phyloP scores from a whole-genome alignment of 2,329 filamentous ascomycete species.

The Fulvia fulva region DNA sequence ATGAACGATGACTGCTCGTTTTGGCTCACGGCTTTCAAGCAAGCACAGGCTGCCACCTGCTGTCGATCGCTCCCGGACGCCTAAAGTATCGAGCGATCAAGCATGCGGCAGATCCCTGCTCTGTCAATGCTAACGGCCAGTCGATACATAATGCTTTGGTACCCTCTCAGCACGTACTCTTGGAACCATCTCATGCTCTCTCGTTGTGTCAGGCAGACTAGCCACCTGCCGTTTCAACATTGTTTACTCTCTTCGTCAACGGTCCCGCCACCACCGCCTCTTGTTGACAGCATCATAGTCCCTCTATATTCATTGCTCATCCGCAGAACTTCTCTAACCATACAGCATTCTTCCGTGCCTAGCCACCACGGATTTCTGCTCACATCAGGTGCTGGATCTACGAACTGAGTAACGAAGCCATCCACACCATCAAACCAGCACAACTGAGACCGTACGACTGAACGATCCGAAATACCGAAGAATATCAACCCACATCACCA shows the following conservation, averaged over 20 bases:
- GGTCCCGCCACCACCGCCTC: background rate
- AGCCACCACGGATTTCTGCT: constrained; percentile 31
- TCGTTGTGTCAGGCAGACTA: constrained; percentile 28
- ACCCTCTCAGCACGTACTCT: constrained; percentile 11
- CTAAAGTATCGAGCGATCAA: constrained; percentile 22
- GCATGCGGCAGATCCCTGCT: constrained; percentile 22
- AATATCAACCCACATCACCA: background rate
- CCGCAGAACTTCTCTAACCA: constrained; percentile 4
- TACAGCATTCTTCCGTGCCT: constrained; percentile 28
- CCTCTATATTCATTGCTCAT: constrained; percentile 11
- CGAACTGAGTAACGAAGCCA: constrained; percentile 8
- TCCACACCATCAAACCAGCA: background rate
- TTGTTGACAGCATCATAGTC: background rate
- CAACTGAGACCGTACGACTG: background rate
- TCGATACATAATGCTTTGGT: constrained; percentile 23
- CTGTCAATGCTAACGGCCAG: constrained; percentile 12
- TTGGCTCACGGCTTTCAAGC: constrained; percentile 21
- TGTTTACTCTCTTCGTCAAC: constrained; percentile 16
- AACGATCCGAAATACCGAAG: constrained; percentile 6
- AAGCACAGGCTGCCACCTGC: constrained; percentile 17
- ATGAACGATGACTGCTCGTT: constrained; percentile 20
- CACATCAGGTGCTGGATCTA: constrained; percentile 2
- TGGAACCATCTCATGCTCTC: constrained; percentile 5
- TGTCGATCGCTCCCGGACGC: constrained; percentile 20
- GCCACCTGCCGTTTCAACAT: constrained; percentile 31